Evolutionary conservation across 176 grass and related monocot genomes (phyloP).

Genomic region (Oryza brachyantha): DNA sequence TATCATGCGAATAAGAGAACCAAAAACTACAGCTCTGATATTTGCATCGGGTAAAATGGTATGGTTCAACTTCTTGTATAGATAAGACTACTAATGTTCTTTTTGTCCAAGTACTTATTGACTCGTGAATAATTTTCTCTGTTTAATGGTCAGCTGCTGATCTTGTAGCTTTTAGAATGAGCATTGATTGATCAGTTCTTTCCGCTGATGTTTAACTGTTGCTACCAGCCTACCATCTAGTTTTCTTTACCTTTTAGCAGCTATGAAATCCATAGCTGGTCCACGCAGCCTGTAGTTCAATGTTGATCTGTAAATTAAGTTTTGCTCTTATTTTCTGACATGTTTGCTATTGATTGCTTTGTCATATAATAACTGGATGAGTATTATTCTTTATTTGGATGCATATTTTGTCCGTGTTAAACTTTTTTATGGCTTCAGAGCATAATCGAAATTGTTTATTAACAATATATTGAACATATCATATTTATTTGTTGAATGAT

Average conservation of each 20-base stretch:
- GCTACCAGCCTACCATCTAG: background rate
- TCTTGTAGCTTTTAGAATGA: background rate
- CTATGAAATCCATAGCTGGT: background rate
- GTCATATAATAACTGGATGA: background rate
- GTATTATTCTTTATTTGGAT: background rate
- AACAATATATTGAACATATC: background rate
- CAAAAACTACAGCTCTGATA: conserved; percentile 97
- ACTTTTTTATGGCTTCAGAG: background rate
- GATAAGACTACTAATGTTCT: background rate
- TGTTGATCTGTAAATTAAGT: conserved; percentile 4
- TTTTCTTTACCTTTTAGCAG: background rate
- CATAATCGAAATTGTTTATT: background rate
- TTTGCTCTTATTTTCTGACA: background rate
- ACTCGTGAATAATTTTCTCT: background rate
- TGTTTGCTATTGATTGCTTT: background rate
- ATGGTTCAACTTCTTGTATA: conserved; percentile 3
- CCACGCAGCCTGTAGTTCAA: background rate
- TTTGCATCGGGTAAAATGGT: conserved; percentile 99
- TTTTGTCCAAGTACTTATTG: background rate
- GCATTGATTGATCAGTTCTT: background rate
- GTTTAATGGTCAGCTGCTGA: background rate
- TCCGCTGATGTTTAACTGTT: background rate
- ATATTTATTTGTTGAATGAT: background rate
- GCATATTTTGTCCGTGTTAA: background rate
- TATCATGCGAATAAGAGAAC: conserved; percentile 99